A percentile compares a stretch with the other conserved stretches of the same genome.
phyloP scores from a whole-genome alignment of 192 early-diverging fungal genomes.

The Coemansia sp. region DNA sequence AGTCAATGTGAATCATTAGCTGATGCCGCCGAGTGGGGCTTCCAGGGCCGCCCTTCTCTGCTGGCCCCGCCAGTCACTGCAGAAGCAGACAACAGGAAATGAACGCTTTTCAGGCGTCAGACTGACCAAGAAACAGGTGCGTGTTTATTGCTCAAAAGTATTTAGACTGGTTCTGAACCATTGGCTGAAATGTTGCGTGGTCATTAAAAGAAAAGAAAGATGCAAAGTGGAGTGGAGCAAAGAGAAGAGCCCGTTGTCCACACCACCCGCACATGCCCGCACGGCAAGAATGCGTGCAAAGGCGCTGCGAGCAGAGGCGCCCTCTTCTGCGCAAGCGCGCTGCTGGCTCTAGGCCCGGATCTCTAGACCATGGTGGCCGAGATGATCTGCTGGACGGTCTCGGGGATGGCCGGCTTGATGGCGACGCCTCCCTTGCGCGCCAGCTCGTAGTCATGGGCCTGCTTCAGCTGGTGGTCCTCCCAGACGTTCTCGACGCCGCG shows the following conservation, averaged over 20 bases:
- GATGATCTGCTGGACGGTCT: slow-evolving; percentile 41
- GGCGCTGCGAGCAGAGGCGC: background rate
- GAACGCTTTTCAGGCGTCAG: no score
- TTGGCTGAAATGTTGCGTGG: background rate
- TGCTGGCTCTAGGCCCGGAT: no score
- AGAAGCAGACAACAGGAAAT: background rate
- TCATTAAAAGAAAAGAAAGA: background rate
- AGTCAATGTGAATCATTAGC: no score
- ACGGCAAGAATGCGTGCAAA: background rate
- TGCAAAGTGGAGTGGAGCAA: no score
- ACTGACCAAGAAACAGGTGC: no score
- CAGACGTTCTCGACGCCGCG: slow-evolving; percentile 47
- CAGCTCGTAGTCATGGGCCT: slow-evolving; percentile 40
- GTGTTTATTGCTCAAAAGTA: background rate
- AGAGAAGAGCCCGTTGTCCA: no score
- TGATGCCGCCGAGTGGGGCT: no score
- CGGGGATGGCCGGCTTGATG: slow-evolving; percentile 37
- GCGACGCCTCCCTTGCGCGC: slow-evolving; percentile 45
- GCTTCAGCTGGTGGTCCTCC: slow-evolving; percentile 48
- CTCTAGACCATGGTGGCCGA: slow-evolving; percentile 16
- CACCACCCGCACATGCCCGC: no score
- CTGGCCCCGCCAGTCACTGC: no score
- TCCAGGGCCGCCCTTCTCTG: no score
- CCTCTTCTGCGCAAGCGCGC: background rate
- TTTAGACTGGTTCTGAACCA: no score